Conservation (phyloP, 1,139 yeast genomes). For the Geotrichum restrictum region DNA sequence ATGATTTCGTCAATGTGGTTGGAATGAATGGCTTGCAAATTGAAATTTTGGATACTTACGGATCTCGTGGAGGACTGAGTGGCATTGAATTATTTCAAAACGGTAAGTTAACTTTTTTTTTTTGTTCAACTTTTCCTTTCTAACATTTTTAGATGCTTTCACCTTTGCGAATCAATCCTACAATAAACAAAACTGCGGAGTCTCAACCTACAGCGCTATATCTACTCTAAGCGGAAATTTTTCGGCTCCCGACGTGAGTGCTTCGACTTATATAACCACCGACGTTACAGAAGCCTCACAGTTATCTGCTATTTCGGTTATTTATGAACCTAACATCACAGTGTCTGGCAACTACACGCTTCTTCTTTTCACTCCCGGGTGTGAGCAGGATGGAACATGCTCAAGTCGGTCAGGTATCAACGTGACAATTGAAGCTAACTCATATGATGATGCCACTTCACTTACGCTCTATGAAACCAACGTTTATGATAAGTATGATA, state of each 20-base stretch:
- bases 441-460: constrained; percentile 41
- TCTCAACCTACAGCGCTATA: constrained; percentile 28
- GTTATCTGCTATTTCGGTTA: constrained; percentile 45
- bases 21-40: constrained; percentile 61
- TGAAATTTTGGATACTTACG: constrained; percentile 68
- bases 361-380: constrained; percentile 81
- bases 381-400: constrained; percentile 68
- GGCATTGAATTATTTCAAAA: constrained; percentile 74
- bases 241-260: constrained; percentile 25
- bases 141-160: constrained; percentile 38
- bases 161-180: constrained; percentile 71
- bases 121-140: not conserved
- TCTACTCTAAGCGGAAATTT: constrained; percentile 27
- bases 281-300: constrained; percentile 38
- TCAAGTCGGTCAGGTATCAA: constrained; percentile 67
- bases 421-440: constrained; percentile 56
- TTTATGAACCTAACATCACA: constrained; percentile 66
- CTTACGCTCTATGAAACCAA: constrained; percentile 71
- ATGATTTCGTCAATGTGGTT: constrained; percentile 68
- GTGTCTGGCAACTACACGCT: constrained; percentile 73
- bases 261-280: constrained; percentile 39
- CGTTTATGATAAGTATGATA: constrained; percentile 73
- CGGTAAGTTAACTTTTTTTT: constrained; percentile 31
- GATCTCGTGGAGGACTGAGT: constrained; percentile 59
- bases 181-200: constrained; percentile 52